A percentile compares a stretch with the other conserved stretches of the same genome.
These are phyloP conservation scores for Sporothrix mexicana DNA, from an alignment of 2,329 filamentous ascomycete genomes.

Conservation along the genomic window DNA sequence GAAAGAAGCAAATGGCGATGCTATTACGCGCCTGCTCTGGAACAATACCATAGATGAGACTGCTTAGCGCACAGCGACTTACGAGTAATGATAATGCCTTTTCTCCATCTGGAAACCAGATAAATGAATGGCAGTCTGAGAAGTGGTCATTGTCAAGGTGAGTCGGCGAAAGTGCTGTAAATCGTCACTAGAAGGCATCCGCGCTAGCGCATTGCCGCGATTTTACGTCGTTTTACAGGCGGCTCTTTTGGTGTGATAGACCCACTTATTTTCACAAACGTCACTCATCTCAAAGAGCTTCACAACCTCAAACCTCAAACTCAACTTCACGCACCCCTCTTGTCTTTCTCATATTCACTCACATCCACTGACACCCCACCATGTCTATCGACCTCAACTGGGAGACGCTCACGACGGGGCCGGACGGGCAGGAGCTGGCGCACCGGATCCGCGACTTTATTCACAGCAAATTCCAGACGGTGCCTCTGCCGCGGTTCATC, in stretches of 20 bases:
- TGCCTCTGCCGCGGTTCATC: conserved; percentile 92
- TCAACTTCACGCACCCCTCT: neutral
- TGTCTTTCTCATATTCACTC: neutral
- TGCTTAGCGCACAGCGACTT: neutral
- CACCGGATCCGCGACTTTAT: conserved; percentile 90
- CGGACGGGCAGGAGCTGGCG: conserved; percentile 84
- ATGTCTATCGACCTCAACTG: conserved; percentile 99
- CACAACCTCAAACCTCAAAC: conserved; percentile 2
- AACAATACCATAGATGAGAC: conserved; percentile 6
- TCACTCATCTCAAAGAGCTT: neutral
- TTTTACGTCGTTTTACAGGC: neutral
- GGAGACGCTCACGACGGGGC: conserved; percentile 87
- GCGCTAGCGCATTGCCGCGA: neutral
- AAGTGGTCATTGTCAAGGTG: neutral
- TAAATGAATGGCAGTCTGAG: neutral
- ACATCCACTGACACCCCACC: neutral
- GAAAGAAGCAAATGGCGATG: neutral
- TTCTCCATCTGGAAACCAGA: neutral
- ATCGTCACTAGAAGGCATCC: neutral
- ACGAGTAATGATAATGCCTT: conserved; percentile 5
- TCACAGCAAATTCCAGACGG: conserved; percentile 92
- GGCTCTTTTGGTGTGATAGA: too few species aligned
- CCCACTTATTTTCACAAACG: conserved; percentile 24
- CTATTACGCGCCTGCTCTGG: neutral
- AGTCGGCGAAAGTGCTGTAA: neutral